Conservation (phyloP, 2,329 filamentous ascomycete genomes). For the Nemania serpens region DNA sequence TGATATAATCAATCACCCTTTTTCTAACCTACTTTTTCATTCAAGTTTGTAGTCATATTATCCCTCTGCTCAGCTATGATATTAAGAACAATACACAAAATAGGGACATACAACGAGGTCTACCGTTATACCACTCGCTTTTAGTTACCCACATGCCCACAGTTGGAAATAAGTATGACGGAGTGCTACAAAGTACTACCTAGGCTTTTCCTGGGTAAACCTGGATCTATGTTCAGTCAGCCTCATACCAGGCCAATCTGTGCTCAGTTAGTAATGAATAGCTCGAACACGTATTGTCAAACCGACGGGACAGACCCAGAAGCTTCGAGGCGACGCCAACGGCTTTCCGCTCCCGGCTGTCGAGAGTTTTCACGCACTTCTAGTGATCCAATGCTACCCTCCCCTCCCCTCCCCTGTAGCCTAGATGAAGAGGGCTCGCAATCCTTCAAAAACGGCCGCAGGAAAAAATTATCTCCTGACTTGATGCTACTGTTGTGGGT, state of each 20-base stretch:
- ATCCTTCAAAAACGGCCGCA: background rate
- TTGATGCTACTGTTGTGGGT: background rate
- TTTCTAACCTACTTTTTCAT: too few relatives aligned
- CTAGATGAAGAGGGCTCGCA: background rate
- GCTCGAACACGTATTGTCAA: background rate
- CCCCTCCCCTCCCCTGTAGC: background rate
- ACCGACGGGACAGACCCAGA: background rate
- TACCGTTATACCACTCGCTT: too few relatives aligned
- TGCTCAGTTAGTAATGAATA: background rate
- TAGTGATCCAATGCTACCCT: background rate
- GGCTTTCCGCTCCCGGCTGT: background rate
- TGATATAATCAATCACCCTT: too few relatives aligned
- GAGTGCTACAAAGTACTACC: too few relatives aligned
- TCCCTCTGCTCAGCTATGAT: too few relatives aligned
- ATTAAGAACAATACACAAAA: too few relatives aligned
- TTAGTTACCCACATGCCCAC: too few relatives aligned
- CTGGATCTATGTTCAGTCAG: background rate
- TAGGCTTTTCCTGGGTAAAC: background rate
- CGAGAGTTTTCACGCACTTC: background rate
- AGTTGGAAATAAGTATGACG: too few relatives aligned
- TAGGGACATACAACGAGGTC: too few relatives aligned
- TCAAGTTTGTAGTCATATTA: too few relatives aligned
- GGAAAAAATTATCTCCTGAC: background rate
- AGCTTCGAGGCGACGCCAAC: background rate
- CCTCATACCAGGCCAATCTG: background rate